Percentiles rank a stretch among this genome's conserved stretches.
Evolutionary conservation across 768 basidiomycete genomes (phyloP).

Genomic region (Chiua virens): DNA sequence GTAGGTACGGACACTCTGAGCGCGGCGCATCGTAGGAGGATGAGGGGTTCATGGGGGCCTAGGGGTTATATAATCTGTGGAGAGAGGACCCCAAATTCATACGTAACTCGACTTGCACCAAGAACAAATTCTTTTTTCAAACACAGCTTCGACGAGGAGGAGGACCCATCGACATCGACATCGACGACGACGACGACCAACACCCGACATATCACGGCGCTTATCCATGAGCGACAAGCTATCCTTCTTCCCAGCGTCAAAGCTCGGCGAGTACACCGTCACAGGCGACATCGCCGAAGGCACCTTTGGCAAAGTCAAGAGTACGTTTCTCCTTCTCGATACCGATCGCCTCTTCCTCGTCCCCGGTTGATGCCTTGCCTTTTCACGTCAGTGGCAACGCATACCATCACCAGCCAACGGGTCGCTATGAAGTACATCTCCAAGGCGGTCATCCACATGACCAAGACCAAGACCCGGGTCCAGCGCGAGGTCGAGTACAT

Average conservation of each 20-base stretch:
- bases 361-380: slow-evolving; percentile 17
- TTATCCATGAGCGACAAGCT: slow-evolving; percentile 27
- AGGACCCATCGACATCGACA: slow-evolving; percentile 1
- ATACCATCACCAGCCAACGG: slow-evolving; percentile 91
- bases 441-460: slow-evolving; percentile 88
- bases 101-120: slow-evolving; percentile 24
- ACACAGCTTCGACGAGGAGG: slow-evolving; percentile 6
- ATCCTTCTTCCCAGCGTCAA: slow-evolving; percentile 53
- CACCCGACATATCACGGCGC: slow-evolving; percentile 9
- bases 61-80: slow-evolving; percentile 18
- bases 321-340: slow-evolving; percentile 49
- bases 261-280: slow-evolving; percentile 90
- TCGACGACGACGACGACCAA: slow-evolving; percentile 11
- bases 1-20: slow-evolving; percentile 62
- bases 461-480: slow-evolving; percentile 89
- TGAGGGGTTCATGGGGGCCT: neutral
- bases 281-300: slow-evolving; percentile 90
- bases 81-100: slow-evolving; percentile 17
- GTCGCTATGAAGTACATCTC: slow-evolving; percentile 99
- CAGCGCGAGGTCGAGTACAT: slow-evolving; percentile 97
- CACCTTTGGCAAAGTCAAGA: slow-evolving; percentile 98
- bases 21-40: slow-evolving; percentile 46
- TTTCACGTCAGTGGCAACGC: slow-evolving; percentile 72
- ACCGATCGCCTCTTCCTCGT: slow-evolving; percentile 11
- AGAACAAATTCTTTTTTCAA: slow-evolving; percentile 25